A percentile compares a stretch with the other conserved stretches of the same genome.
These are phyloP conservation scores for Ustilago crameri DNA, from an alignment of 1,284 basidiomycete species.

Conservation along the genomic window DNA sequence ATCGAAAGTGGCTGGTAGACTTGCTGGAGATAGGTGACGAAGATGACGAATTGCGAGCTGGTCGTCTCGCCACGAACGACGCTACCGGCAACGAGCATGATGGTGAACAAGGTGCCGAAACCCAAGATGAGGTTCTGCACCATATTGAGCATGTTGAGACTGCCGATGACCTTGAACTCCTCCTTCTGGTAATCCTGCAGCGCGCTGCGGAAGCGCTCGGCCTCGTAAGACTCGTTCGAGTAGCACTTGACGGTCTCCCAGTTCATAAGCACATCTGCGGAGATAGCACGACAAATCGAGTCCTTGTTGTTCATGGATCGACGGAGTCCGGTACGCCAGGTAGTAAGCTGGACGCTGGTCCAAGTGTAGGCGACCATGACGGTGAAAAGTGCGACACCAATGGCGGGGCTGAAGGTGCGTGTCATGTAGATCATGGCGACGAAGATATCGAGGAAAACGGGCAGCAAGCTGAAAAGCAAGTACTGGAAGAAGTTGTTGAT, in stretches of 20 bases:
- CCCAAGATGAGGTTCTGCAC: conserved; percentile 62
- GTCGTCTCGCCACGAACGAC: conserved; percentile 53
- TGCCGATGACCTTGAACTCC: conserved; percentile 75
- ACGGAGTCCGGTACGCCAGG: conserved; percentile 77
- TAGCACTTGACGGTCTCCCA: conserved; percentile 76
- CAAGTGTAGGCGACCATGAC: conserved; percentile 84
- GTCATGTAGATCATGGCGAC: conserved; percentile 73
- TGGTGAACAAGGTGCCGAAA: conserved; percentile 58
- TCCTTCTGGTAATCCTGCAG: conserved; percentile 80
- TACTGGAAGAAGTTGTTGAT: conserved; percentile 70
- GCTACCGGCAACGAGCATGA: conserved; percentile 50
- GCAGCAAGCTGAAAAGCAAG: conserved; percentile 81
- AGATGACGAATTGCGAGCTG: conserved; percentile 77
- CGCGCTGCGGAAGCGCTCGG: conserved; percentile 77
- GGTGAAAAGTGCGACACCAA: conserved; percentile 78
- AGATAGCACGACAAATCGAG: conserved; percentile 59
- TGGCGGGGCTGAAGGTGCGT: conserved; percentile 76
- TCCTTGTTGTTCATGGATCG: conserved; percentile 59
- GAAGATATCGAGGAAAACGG: conserved; percentile 80
- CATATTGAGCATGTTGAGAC: conserved; percentile 64
- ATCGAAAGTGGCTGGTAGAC: conserved; percentile 70
- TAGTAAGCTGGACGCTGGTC: conserved; percentile 75
- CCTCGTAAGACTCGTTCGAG: conserved; percentile 82
- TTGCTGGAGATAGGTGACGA: conserved; percentile 82
- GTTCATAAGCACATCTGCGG: conserved; percentile 63